Evolutionary conservation across 805 yeast genomes (phyloP).

Genomic region (Metschnikowia orientalis): DNA sequence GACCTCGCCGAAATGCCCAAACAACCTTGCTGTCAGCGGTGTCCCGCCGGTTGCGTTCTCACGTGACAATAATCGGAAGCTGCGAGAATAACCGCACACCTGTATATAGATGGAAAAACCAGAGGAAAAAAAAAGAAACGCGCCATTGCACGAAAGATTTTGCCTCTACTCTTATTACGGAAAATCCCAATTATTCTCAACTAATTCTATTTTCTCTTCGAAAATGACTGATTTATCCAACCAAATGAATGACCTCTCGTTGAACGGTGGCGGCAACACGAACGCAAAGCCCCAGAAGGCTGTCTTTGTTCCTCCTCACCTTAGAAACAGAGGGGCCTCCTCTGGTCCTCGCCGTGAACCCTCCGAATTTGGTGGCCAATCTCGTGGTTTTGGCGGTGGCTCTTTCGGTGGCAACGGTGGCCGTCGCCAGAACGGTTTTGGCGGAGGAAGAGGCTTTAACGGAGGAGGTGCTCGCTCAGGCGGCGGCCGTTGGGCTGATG

Average conservation of each 20-base stretch:
- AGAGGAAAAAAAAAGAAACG: constrained; percentile 5
- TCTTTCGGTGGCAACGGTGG: constrained; percentile 29
- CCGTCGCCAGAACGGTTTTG: constrained; percentile 28
- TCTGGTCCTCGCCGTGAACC: constrained; percentile 31
- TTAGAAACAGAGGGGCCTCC: constrained; percentile 30
- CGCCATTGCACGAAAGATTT: not conserved
- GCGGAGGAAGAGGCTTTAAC: constrained; percentile 15
- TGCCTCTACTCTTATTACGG: constrained; percentile 3
- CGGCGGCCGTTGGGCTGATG: constrained; percentile 82
- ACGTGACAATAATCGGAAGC: constrained; percentile 7
- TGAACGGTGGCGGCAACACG: constrained; percentile 35
- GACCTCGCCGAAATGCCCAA: no score
- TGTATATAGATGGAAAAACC: constrained; percentile 5
- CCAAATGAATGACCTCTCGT: constrained; percentile 53
- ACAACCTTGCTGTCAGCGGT: no score
- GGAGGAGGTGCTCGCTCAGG: constrained; percentile 39
- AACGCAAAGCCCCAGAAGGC: constrained; percentile 15
- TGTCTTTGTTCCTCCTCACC: constrained; percentile 31
- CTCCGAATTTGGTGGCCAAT: constrained; percentile 17
- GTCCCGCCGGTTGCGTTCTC: no score
- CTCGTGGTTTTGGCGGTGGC: constrained; percentile 14
- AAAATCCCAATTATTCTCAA: constrained; percentile 1
- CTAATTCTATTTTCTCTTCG: constrained; percentile 6
- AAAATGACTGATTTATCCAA: constrained; percentile 58
- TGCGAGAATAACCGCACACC: no score